Conservation (phyloP, 768 basidiomycete species). For the Inosperma sp. region DNA sequence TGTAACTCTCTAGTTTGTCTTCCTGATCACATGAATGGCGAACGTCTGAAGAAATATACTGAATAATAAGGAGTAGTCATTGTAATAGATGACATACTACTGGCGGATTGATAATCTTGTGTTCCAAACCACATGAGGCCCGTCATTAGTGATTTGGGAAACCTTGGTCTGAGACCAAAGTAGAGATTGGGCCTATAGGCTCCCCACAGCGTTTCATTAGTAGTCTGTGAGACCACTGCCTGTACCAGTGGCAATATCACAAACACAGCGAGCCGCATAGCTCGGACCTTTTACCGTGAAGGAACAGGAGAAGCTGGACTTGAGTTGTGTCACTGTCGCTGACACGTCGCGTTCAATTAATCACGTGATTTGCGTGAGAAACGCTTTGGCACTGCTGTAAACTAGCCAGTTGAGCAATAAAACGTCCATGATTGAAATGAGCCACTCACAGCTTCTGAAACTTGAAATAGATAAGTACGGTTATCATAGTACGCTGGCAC, state of each 20-base stretch:
- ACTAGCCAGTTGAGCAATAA: too few species aligned
- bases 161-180: conserved; percentile 81
- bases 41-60: conserved; percentile 41
- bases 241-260: conserved; percentile 46
- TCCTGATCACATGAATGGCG: conserved; percentile 89
- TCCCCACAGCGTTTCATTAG: conserved; percentile 73
- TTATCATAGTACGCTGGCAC: too few species aligned
- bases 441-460: too few species aligned
- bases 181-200: conserved; percentile 91
- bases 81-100: conserved; percentile 41
- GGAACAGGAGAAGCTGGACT: too few species aligned
- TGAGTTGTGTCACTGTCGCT: too few species aligned
- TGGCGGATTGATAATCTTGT: conserved; percentile 70
- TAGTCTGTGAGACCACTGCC: conserved; percentile 34
- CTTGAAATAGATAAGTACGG: too few species aligned
- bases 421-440: too few species aligned
- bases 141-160: conserved; percentile 87
- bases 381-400: too few species aligned
- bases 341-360: too few species aligned
- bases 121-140: conserved; percentile 95
- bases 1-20: conserved; percentile 75
- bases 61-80: background rate
- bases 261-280: conserved; percentile 44
- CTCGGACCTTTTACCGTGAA: too few species aligned
- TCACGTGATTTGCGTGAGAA: too few species aligned